These are phyloP conservation scores for Zanthoxylum bungeanum DNA, from an alignment of 345 rosid genomes.

Conservation along the genomic window DNA sequence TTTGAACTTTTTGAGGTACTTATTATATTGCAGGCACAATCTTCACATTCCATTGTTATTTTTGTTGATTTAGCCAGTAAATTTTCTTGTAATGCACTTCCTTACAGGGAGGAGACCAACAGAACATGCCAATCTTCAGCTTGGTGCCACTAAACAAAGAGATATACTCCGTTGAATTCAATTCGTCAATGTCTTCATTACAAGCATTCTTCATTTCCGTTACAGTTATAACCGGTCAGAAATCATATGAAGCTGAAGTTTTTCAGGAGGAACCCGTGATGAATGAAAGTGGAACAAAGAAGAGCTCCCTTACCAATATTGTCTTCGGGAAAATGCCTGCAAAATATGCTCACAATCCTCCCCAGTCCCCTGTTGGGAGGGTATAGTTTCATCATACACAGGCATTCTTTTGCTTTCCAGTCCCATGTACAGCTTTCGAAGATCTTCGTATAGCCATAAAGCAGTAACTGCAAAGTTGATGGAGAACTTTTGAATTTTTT, in stretches of 20 bases:
- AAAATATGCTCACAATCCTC: constrained; percentile 64
- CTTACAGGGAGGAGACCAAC: constrained; percentile 37
- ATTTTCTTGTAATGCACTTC: constrained; percentile 5
- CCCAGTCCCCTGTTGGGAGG: constrained; percentile 81
- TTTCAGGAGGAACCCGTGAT: constrained; percentile 16
- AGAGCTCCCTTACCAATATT: not conserved
- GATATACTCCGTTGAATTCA: constrained; percentile 61
- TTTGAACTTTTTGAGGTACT: constrained; percentile 65
- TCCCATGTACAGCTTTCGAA: constrained; percentile 13
- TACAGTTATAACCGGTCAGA: constrained; percentile 42
- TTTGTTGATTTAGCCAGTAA: not conserved
- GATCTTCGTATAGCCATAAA: not conserved
- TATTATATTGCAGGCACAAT: not conserved
- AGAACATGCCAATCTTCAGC: constrained; percentile 46
- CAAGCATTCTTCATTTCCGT: constrained; percentile 74
- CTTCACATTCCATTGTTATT: not conserved
- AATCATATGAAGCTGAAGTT: constrained; percentile 28
- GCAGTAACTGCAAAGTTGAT: not conserved
- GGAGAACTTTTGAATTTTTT: not conserved
- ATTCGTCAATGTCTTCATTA: constrained; percentile 49
- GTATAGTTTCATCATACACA: constrained; percentile 35
- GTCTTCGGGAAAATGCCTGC: constrained; percentile 23
- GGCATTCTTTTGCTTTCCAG: constrained; percentile 5
- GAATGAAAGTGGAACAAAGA: constrained; percentile 21
- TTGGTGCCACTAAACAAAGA: constrained; percentile 50